A percentile compares a stretch with the other conserved stretches of the same genome.
Evolutionary conservation across 805 yeast species (phyloP).

Genomic region (Metschnikowia vanudenii): DNA sequence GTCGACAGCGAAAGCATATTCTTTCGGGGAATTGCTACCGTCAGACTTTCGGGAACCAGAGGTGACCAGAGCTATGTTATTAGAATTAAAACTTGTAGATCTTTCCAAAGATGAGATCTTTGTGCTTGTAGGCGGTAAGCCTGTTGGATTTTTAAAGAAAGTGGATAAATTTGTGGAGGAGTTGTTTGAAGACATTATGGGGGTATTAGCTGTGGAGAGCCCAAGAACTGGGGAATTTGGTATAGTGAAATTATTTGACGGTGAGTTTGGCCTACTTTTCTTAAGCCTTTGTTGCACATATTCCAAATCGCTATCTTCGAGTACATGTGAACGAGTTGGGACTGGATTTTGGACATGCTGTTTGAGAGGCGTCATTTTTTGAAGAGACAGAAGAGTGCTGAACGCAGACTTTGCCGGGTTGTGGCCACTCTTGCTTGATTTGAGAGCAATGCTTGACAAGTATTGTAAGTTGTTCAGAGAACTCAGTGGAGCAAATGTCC

Average conservation of each 20-base stretch:
- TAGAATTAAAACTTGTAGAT: background rate
- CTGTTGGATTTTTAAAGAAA: slow-evolving; percentile 34
- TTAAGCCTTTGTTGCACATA: slow-evolving; percentile 45
- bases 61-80: background rate
- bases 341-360: slow-evolving; percentile 20
- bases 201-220: slow-evolving; percentile 38
- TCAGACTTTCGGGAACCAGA: background rate
- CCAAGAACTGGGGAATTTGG: slow-evolving; percentile 47
- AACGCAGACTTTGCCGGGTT: slow-evolving; percentile 24
- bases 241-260: slow-evolving; percentile 35
- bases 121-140: slow-evolving; percentile 1
- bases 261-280: slow-evolving; percentile 52
- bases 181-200: slow-evolving; percentile 42
- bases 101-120: slow-evolving; percentile 4
- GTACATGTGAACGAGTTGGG: slow-evolving; percentile 19
- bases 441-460: slow-evolving; percentile 39
- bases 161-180: slow-evolving; percentile 39
- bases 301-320: slow-evolving; percentile 48
- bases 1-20: background rate
- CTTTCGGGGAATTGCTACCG: background rate
- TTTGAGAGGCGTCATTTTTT: slow-evolving; percentile 54
- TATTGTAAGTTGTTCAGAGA: slow-evolving; percentile 30
- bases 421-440: slow-evolving; percentile 28
- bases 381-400: slow-evolving; percentile 48
- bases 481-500: slow-evolving; percentile 14